Conservation (phyloP, 2,329 filamentous ascomycete species). For the Bipolaris cookei region DNA sequence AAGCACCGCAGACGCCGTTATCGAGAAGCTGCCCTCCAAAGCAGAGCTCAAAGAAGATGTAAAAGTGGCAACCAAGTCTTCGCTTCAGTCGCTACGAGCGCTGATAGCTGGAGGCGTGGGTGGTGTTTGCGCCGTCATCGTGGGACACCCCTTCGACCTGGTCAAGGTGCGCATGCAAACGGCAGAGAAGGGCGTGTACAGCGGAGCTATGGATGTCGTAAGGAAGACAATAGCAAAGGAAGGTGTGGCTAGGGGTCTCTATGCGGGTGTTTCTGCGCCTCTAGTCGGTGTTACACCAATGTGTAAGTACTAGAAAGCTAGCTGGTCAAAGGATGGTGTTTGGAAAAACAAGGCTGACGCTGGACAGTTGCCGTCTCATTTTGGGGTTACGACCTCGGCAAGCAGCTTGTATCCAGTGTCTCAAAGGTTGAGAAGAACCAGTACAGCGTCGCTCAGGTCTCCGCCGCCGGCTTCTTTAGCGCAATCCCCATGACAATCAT, state of each 20-base stretch:
- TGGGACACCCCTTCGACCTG: slow-evolving; percentile 94
- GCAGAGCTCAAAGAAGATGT: slow-evolving; percentile 62
- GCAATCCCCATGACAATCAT: slow-evolving; percentile 97
- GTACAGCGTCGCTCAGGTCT: slow-evolving; percentile 85
- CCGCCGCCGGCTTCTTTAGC: slow-evolving; percentile 89
- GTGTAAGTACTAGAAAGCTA: slow-evolving; percentile 70
- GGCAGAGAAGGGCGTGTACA: slow-evolving; percentile 91
- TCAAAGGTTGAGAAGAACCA: slow-evolving; percentile 71
- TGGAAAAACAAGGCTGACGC: slow-evolving; percentile 10
- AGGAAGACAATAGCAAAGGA: slow-evolving; percentile 86
- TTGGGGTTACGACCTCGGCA: slow-evolving; percentile 93
- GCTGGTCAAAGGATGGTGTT: not conserved
- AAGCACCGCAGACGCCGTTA: slow-evolving; percentile 29
- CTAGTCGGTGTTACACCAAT: slow-evolving; percentile 96
- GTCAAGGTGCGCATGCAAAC: slow-evolving; percentile 98
- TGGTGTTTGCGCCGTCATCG: slow-evolving; percentile 89
- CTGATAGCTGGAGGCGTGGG: slow-evolving; percentile 90
- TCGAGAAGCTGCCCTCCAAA: slow-evolving; percentile 42
- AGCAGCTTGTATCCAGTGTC: slow-evolving; percentile 76
- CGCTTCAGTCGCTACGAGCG: slow-evolving; percentile 73
- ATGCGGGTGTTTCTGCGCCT: slow-evolving; percentile 95
- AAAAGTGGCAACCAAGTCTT: slow-evolving; percentile 58
- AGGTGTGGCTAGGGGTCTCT: slow-evolving; percentile 78
- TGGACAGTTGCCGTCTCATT: slow-evolving; percentile 68
- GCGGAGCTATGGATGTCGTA: slow-evolving; percentile 88